Evolutionary conservation across 352 stramenopile genomes (phyloP), one percentile per base, ranked within the genome.

Genomic region (Phytopythium cucurbitacearum): DNA sequence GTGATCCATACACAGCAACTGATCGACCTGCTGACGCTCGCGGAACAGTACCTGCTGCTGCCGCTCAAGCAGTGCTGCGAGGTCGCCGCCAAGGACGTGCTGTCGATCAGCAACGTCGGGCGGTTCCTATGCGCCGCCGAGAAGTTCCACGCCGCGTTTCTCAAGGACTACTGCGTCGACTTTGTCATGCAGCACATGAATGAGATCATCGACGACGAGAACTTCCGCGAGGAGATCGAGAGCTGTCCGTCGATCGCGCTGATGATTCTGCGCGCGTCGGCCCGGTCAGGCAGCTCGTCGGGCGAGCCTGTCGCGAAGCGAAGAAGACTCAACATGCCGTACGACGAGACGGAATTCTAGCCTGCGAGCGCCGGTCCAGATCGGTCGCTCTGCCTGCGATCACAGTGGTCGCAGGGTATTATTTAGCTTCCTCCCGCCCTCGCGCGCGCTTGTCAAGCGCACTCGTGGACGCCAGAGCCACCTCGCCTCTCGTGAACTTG

Each of bases 181-280:
- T 91, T 82, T 55, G 90, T 93, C 56, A 75, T 88, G 43, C 65
- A 83, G 12, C 77, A 93, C 66, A 77, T 83, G 54, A 68, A 71
- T 40, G 79, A 93, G 49, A 80, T 94, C 43, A 76, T 93, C 13
- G 82, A 94, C 42, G 80, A 92, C 36, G 82, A 92, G 40, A 87
- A 70, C 54, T 94, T 93, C 45, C 72, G 79, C 44, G 75, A 91
- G 21, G 85, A 94, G 53, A 80, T 94, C 46, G 82, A 94, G 53
- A 74, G 59, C 37, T 91, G 74, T 36, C 85, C 85, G 10, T 79
- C 76, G 15, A 77, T 94, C 34, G 85, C 85, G 47, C 53, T 94
- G 38, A 85, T 78, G 45, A 83, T 94, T 46, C 57, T 94, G n/a
- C 76, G 80, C 21, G 80, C 80, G 38, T 77, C 80, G 16, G 71